phyloP scores from a whole-genome alignment of 192 early-diverging fungal species.

The Entomortierella lignicola region DNA sequence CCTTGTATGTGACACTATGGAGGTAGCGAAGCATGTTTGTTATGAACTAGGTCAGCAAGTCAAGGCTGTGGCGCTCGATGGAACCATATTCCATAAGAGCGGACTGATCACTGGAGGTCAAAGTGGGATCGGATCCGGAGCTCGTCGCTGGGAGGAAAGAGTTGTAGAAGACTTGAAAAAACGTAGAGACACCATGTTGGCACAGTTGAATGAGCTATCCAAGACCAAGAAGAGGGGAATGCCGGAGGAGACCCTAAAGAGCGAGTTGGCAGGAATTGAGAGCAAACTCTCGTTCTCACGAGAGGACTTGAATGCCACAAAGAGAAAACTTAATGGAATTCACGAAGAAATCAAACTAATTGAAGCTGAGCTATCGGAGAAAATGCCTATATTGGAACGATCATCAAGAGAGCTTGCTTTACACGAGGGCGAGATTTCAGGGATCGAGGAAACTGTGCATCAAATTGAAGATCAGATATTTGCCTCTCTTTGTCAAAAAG shows the following conservation, averaged over 20 bases:
- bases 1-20: conserved; percentile 90
- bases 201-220: conserved; percentile 78
- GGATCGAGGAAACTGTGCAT: conserved; percentile 58
- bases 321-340: conserved; percentile 69
- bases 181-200: conserved; percentile 74
- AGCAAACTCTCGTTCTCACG: conserved; percentile 66
- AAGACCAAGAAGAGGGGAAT: conserved; percentile 75
- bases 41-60: conserved; percentile 87
- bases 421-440: conserved; percentile 52
- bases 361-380: conserved; percentile 51
- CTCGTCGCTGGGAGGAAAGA: conserved; percentile 87
- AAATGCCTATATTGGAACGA: conserved; percentile 33
- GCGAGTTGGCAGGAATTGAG: conserved; percentile 70
- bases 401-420: conserved; percentile 43
- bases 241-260: conserved; percentile 70
- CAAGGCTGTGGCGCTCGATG: conserved; percentile 94
- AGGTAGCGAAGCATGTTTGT: conserved; percentile 86
- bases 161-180: conserved; percentile 85
- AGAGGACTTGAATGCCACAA: conserved; percentile 71
- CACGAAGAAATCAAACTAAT: conserved; percentile 69
- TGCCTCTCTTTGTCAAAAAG: conserved; percentile 78
- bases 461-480: conserved; percentile 78
- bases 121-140: conserved; percentile 56
- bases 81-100: conserved; percentile 94
- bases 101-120: conserved; percentile 95